Percentiles rank a stretch among this genome's conserved stretches.
Evolutionary conservation across 2,329 filamentous ascomycete species (phyloP).

Genomic region (Aspergillus felis): DNA sequence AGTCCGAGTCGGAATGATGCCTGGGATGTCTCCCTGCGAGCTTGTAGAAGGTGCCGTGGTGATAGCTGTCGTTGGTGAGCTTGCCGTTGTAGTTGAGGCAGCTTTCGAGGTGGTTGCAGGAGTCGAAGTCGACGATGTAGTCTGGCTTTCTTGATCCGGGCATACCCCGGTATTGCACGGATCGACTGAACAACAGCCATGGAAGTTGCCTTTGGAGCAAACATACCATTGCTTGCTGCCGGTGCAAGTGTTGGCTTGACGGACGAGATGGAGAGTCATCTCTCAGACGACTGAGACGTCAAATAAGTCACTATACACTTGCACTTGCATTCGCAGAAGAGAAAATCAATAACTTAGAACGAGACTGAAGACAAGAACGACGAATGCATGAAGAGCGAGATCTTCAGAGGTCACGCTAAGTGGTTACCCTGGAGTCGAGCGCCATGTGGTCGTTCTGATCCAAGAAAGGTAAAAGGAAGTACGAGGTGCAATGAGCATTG

Average conservation of each 20-base stretch:
- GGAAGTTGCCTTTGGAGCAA: slow-evolving; percentile 20
- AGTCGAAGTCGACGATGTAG: slow-evolving; percentile 2
- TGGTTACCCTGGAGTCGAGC: background rate
- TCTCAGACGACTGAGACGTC: background rate
- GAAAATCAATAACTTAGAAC: no score
- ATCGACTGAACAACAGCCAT: slow-evolving; percentile 31
- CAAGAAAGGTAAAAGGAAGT: background rate
- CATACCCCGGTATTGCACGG: slow-evolving; percentile 29
- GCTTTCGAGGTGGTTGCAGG: slow-evolving; percentile 1
- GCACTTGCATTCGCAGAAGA: background rate
- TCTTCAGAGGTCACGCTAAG: background rate
- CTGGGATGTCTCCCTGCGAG: background rate
- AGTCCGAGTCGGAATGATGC: background rate
- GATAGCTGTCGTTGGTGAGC: background rate
- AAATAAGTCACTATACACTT: background rate
- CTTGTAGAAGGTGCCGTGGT: background rate
- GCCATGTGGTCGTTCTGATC: background rate
- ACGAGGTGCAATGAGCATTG: background rate
- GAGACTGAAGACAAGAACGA: background rate
- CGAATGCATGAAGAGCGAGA: background rate
- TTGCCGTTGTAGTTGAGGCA: background rate
- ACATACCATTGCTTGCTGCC: slow-evolving; percentile 22
- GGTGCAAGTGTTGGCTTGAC: slow-evolving; percentile 14
- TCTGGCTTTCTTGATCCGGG: slow-evolving; percentile 16
- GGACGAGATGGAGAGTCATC: slow-evolving; percentile 10